Evolutionary conservation across 345 rosid genomes (phyloP), one percentile per base, ranked within the genome.

Genomic region (sweet orange (Citrus sinensis)): DNA sequence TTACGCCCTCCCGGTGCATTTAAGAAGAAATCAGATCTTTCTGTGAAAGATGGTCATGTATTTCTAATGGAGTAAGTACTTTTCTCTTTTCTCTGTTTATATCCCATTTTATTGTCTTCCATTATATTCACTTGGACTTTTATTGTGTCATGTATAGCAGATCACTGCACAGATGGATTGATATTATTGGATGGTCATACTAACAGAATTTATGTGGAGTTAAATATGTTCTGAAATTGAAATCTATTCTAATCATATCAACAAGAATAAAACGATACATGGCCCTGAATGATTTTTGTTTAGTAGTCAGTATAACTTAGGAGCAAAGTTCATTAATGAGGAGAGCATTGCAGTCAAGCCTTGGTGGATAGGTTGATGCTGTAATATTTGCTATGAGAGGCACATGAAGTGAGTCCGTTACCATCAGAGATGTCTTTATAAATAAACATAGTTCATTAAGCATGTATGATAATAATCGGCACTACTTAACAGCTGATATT

Each of bases 21-120:
- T 88, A 96, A 96, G 94, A 96, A 93, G 93, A 96, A 96, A 87
- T 91, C 98, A 49, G 99, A 96, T 82, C 95, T 96, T 55, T 96
- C 95, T 78, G 89, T 90, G 74, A 96, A 92, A 90, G 99, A 96
- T 87, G 98, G 99, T 76, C 99, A 94, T 70, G 89, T 94, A 73
- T 87, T 96, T 86, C 86, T 94, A 40, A 91, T 92, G 99, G 99
- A 96, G 98, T 96, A 89, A 92, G 99, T 83, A 37, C 29, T 61
- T 39, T 69, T 79, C 67, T 6, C 16, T 73, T 70, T 40, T 55
- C 20, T 67, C 2, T 30, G 2, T 65, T 19, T 34, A 9, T n/a
- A 13, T 8, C 27, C 24, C 71, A 17, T 51, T 32, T 76, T 39
- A 55, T 67, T 55, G 11, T 54, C 37, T n/a, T 35, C 17, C 32